These are phyloP conservation scores for Cunninghamia lanceolata DNA, from an alignment of 75 land plant genomes.

Conservation along the genomic window DNA sequence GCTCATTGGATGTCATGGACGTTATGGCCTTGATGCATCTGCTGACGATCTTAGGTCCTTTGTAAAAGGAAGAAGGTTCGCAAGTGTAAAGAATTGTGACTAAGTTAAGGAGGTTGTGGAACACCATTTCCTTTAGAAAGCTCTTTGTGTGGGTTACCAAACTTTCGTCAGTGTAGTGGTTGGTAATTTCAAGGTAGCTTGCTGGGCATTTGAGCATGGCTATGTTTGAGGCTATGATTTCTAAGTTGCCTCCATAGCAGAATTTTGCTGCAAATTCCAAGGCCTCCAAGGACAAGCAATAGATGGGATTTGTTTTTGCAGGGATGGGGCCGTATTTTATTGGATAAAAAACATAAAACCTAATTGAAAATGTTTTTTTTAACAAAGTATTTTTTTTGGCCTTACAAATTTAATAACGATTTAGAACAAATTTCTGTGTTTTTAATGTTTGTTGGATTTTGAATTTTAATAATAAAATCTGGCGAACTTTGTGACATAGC, in stretches of 20 bases:
- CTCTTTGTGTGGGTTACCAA: conserved; percentile 55
- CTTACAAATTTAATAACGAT: no score
- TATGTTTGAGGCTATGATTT: conserved; percentile 68
- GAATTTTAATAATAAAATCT: no score
- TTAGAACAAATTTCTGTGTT: no score
- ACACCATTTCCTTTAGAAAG: conserved; percentile 59
- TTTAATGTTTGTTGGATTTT: no score
- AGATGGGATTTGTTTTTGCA: no score
- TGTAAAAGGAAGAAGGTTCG: conserved; percentile 70
- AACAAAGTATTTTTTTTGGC: no score
- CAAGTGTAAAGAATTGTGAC: conserved; percentile 75
- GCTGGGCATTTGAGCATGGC: conserved; percentile 78
- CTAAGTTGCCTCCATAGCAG: conserved; percentile 76
- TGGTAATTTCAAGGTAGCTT: conserved; percentile 88
- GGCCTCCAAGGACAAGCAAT: no score
- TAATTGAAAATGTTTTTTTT: no score
- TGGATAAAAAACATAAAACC: no score
- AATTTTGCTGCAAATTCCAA: conserved; percentile 92
- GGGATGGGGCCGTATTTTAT: no score
- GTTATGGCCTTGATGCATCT: conserved; percentile 66
- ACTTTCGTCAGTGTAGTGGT: conserved; percentile 70
- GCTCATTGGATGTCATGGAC: conserved; percentile 72
- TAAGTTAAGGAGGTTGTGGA: conserved; percentile 51
- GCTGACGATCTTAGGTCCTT: conserved; percentile 75
- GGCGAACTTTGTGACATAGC: no score